A percentile compares a stretch with the other conserved stretches of the same genome.
These are phyloP conservation scores for Pleodorina starrii DNA, from an alignment of 139 green algal genomes.

Conservation along the genomic window DNA sequence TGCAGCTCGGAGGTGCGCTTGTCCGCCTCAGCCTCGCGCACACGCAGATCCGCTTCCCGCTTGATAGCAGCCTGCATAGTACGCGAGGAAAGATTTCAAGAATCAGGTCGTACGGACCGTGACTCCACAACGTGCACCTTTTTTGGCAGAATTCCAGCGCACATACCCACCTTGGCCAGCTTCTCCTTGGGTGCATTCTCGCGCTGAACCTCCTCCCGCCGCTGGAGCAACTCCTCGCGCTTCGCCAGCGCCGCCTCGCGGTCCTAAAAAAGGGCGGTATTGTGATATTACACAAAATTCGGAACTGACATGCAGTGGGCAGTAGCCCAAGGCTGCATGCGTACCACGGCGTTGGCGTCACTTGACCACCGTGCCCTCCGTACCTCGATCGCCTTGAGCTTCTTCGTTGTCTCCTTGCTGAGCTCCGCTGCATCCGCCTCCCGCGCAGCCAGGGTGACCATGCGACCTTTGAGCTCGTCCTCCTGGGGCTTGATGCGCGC, in stretches of 20 bases:
- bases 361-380: too few species aligned
- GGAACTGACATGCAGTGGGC: too few species aligned
- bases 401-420: constrained; percentile 22
- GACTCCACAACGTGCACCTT: too few species aligned
- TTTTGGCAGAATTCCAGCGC: too few species aligned
- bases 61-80: not conserved
- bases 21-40: not conserved
- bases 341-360: too few species aligned
- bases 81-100: too few species aligned
- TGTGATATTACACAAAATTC: too few species aligned
- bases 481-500: constrained; percentile 12
- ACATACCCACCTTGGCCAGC: not conserved
- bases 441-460: constrained; percentile 1
- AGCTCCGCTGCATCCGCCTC: not conserved
- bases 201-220: constrained; percentile 4
- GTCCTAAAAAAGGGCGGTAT: not conserved
- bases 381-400: constrained; percentile 13
- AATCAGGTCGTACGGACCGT: too few species aligned
- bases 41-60: not conserved
- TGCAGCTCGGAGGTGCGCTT: constrained; percentile 20
- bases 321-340: too few species aligned
- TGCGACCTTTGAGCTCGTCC: not conserved
- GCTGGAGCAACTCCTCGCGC: not conserved
- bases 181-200: constrained; percentile 17
- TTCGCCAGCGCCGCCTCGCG: not conserved